Percentiles rank a stretch among this genome's conserved stretches.
Conservation (phyloP, 306 rosid genomes). For the Delonix regia region DNA sequence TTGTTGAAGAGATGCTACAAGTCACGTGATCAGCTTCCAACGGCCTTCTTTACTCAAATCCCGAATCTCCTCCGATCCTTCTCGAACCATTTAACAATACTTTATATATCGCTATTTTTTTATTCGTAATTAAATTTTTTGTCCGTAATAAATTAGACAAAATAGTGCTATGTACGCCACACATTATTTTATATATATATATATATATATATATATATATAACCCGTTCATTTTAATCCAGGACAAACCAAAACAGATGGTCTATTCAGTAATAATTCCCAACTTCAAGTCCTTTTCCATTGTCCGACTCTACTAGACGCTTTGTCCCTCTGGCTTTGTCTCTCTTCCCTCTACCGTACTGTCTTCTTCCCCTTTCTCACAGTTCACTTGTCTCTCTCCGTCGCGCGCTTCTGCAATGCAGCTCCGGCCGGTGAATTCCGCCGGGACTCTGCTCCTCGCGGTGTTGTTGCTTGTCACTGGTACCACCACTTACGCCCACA, state of each 20-base stretch:
- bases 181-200: too few species aligned
- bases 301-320: neutral
- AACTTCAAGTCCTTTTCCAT: slow-evolving; percentile 15
- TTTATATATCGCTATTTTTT: neutral
- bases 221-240: neutral
- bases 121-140: neutral
- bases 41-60: slow-evolving; percentile 35
- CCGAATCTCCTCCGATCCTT: slow-evolving; percentile 26
- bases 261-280: slow-evolving; percentile 46
- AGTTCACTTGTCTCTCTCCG: neutral
- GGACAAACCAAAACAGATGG: slow-evolving; percentile 25
- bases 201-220: too few species aligned
- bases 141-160: too few species aligned
- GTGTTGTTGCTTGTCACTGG: slow-evolving; percentile 24
- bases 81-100: neutral
- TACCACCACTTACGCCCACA: slow-evolving; percentile 51
- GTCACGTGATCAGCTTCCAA: slow-evolving; percentile 51
- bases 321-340: neutral
- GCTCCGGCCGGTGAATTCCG: slow-evolving; percentile 35
- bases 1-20: slow-evolving; percentile 30
- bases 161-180: neutral
- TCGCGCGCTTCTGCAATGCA: slow-evolving; percentile 42
- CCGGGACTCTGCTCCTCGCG: slow-evolving; percentile 17
- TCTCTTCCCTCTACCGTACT: neutral
- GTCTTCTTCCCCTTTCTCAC: neutral